These are phyloP conservation scores for Pichia thaimueangensis DNA, from an alignment of 805 yeast species.

Conservation along the genomic window DNA sequence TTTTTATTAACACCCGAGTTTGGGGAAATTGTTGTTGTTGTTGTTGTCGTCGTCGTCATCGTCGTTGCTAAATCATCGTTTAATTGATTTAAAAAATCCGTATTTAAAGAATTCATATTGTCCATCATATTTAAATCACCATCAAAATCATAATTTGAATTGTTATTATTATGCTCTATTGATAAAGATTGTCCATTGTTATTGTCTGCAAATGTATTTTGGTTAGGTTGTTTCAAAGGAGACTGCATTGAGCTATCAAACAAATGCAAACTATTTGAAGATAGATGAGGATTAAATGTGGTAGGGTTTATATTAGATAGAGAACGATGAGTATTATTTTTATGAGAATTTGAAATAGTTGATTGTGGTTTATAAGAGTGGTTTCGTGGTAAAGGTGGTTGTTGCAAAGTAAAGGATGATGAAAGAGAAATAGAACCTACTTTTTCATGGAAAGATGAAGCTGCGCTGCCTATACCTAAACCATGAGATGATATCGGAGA, in stretches of 20 bases:
- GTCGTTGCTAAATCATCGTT: neutral
- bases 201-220: slow-evolving; percentile 9
- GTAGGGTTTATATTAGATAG: slow-evolving; percentile 1
- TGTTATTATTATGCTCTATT: slow-evolving; percentile 11
- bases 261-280: slow-evolving; percentile 5
- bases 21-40: neutral
- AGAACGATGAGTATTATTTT: neutral
- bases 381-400: slow-evolving; percentile 6
- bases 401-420: slow-evolving; percentile 5
- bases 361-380: too few relatives aligned
- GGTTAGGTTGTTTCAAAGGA: slow-evolving; percentile 12
- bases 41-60: neutral
- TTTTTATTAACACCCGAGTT: too few relatives aligned
- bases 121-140: slow-evolving; percentile 28
- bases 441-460: slow-evolving; percentile 7
- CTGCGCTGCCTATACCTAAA: slow-evolving; percentile 5
- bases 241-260: slow-evolving; percentile 22
- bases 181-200: slow-evolving; percentile 13
- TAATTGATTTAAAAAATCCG: too few relatives aligned
- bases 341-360: neutral
- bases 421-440: slow-evolving; percentile 2
- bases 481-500: slow-evolving; percentile 10
- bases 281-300: neutral
- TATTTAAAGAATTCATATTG: slow-evolving; percentile 6
- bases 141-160: slow-evolving; percentile 23